phyloP scores from a whole-genome alignment of 768 basidiomycete species.

The Asterophora parasitica region DNA sequence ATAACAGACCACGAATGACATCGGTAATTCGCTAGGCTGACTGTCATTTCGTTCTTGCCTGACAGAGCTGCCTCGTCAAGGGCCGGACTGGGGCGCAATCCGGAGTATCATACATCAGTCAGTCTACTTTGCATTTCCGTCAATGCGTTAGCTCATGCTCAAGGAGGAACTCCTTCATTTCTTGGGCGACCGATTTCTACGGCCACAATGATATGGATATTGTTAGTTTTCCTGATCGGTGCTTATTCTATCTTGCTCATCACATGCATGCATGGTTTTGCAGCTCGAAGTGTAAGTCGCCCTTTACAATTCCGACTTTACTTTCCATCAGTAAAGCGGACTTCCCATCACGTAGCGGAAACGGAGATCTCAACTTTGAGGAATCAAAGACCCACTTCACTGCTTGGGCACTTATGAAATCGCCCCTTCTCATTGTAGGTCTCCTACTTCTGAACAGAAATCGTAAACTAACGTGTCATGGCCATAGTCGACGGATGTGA shows the following conservation, averaged over 20 bases:
- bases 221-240: conserved; percentile 33
- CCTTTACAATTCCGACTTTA: neutral
- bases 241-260: neutral
- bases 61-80: neutral
- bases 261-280: neutral
- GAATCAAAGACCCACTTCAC: conserved; percentile 70
- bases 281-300: conserved; percentile 51
- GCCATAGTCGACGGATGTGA: conserved; percentile 16
- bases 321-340: too few relatives aligned
- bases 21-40: conserved; percentile 20
- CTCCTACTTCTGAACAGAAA: neutral
- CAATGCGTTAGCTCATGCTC: neutral
- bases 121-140: too few relatives aligned
- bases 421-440: conserved; percentile 44
- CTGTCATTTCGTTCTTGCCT: neutral
- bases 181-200: conserved; percentile 59
- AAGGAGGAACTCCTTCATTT: conserved; percentile 59
- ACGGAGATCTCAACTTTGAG: conserved; percentile 56
- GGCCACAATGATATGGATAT: conserved; percentile 72
- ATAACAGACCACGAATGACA: conserved; percentile 56
- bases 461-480: neutral
- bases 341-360: too few relatives aligned
- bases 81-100: conserved; percentile 49
- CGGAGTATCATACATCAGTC: conserved; percentile 57
- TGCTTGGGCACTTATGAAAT: conserved; percentile 68